Base-by-base conservation (phyloP, 805 yeast genomes). In the Lachancea dasiensis region DNA sequence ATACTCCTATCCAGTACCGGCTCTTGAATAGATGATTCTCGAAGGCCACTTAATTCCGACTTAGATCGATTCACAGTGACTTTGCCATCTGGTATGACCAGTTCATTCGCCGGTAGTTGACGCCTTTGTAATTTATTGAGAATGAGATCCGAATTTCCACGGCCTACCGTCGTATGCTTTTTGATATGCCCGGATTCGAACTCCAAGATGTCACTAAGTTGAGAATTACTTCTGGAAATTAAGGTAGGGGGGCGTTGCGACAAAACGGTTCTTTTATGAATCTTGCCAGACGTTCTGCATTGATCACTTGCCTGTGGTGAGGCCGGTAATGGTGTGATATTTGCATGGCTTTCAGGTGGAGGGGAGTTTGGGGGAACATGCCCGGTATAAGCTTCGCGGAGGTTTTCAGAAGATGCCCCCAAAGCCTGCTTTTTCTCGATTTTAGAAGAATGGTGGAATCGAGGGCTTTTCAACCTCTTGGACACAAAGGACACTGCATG, bases 401-500 rank as follows among this genome's bases (percentile, higher is more conserved):
- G 24, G 7, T 10, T 7, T 8, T 22, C 24, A 22, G 7, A 8
- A 8, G 24, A 22, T 8, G 24, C 10, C 10, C 24, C 10, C 24
- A 10, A n/a, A 15, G 13, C 13, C 13, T 15, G 28, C 13, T 25
- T 17, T 10, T 28, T 33, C 5, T 17, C 29, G 13, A n/a, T 20
- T 13, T 39, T 6, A 37, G 44, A 13, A 8, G 30, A 17, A 19
- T 43, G 49, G 28, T 64, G 65, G 45, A 70, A 49, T 26, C 58
- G 65, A 51, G 71, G 73, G 10, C 72, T 73, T 41, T 72, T 75
- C 33, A 76, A 60, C 38, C 68, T 71, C 15, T 64, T 65, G 5
- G 73, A 60, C 16, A 75, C 57, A 41, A 67, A 69, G 34, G 64
- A 65, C 6, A 73, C 67, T 3, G 71, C 56, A 27, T 59, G 48